Base-by-base conservation (phyloP, 1,284 basidiomycete genomes). In the Pholiota adiposa region DNA sequence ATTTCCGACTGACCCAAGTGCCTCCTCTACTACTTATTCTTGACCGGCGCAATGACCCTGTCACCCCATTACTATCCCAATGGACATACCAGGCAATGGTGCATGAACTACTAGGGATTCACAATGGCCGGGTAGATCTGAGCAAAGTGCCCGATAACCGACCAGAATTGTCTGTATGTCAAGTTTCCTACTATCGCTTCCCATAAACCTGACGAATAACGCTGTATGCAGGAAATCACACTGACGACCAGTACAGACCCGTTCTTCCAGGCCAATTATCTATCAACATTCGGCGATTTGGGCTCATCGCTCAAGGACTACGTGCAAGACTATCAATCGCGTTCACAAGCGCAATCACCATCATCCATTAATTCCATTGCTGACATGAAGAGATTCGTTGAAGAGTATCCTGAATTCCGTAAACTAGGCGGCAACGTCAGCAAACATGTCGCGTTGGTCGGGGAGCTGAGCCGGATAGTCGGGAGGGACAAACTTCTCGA, bases 21-120 rank as follows among this genome's bases (percentile, higher is more conserved):
- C 82, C 90, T 1, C 91, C 92, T 9, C 69, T 93, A 41, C 76
- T 94, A 18, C 81, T 93, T 52, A 90, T 93, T 64, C 80, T 93
- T 58, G 97, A 99, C 77, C 85, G 97, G 58, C 82, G 97, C 63
- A 98, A 98, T 75, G 97, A 99, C 72, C 97, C 97, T 2, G 95
- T 99, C 14, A 99, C 97, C 0, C 97, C 97, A 3, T 77, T 99
- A n/a, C 82, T 99, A 27, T 93, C 94, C 1, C 97, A 98, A 74
- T 99, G 97, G 97, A 99, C 97, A 12, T 99, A 99, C 76, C 97
- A 99, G 74, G 97, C 97, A 1, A 98, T 99, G 97, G 97, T 98
- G 0, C 97, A 99, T 70, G 97, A 99, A 73, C 80, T 98, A 11
- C 78, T 99, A 9, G 93, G 94, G 0, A 97, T 99, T 60, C 89